A percentile compares a stretch with the other conserved stretches of the same genome.
phyloP scores from a whole-genome alignment of 2,329 filamentous ascomycete species.

The Monosporascus sp. region DNA sequence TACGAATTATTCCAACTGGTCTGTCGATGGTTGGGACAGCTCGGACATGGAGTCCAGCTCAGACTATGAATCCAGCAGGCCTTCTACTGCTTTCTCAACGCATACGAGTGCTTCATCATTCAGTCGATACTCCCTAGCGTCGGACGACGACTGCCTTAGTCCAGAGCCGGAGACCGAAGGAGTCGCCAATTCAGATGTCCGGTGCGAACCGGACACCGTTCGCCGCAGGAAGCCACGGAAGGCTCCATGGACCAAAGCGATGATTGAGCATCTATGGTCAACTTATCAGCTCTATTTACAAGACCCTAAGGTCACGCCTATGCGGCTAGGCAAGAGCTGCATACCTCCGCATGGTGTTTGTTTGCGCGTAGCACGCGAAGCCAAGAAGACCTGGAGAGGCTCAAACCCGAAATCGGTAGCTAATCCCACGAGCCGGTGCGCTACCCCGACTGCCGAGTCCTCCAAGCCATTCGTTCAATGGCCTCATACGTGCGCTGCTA shows the following conservation, averaged over 20 bases:
- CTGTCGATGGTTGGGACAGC: slow-evolving; percentile 51
- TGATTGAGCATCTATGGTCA: slow-evolving; percentile 62
- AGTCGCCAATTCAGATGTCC: slow-evolving; percentile 14
- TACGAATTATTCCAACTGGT: slow-evolving; percentile 53
- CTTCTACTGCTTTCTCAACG: slow-evolving; percentile 55
- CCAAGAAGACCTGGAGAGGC: slow-evolving; percentile 63
- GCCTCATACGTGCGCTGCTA: slow-evolving; percentile 60
- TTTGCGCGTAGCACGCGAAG: slow-evolving; percentile 59
- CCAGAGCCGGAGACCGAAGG: slow-evolving; percentile 40
- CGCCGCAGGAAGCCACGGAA: slow-evolving; percentile 35
- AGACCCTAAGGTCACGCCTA: slow-evolving; percentile 62
- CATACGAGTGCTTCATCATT: slow-evolving; percentile 54
- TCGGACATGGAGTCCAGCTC: slow-evolving; percentile 49
- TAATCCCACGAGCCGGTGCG: slow-evolving; percentile 45
- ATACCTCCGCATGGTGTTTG: slow-evolving; percentile 62
- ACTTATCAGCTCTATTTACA: slow-evolving; percentile 61
- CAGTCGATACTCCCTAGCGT: slow-evolving; percentile 50
- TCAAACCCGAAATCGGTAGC: slow-evolving; percentile 36
- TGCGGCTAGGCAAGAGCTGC: slow-evolving; percentile 57
- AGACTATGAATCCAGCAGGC: slow-evolving; percentile 54
- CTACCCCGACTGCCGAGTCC: slow-evolving; percentile 48
- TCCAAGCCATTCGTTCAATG: slow-evolving; percentile 50
- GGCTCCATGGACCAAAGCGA: slow-evolving; percentile 58
- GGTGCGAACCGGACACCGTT: slow-evolving; percentile 1
- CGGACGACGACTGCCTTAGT: slow-evolving; percentile 52